Evolutionary conservation across 352 stramenopile species (phyloP).

Genomic region (Pythium pyrilobum): DNA sequence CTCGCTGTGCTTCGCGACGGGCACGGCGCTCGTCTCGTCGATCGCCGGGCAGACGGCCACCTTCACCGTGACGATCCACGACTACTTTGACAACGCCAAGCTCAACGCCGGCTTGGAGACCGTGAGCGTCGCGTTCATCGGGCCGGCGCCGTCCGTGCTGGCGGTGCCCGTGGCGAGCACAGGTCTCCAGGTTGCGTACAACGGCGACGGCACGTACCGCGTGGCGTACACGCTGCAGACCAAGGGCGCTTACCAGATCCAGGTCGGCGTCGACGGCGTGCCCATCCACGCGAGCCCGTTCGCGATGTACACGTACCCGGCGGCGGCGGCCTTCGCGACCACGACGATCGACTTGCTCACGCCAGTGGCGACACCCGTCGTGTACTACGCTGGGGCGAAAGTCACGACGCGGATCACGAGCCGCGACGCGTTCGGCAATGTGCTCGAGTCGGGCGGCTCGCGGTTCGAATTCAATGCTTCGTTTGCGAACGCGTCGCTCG

Average conservation of each 20-base stretch:
- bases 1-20: conserved; percentile 32
- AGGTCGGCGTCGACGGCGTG: conserved; percentile 36
- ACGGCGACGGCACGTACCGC: conserved; percentile 27
- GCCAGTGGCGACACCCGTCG: conserved; percentile 18
- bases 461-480: conserved; percentile 27
- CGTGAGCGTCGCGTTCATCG: conserved; percentile 31
- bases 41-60: conserved; percentile 40
- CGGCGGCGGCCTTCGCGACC: conserved; percentile 29
- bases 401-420: conserved; percentile 38
- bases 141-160: conserved; percentile 21
- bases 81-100: conserved; percentile 59
- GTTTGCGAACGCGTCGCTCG: conserved; percentile 23
- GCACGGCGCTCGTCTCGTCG: conserved; percentile 40
- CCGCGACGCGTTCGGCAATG: conserved; percentile 41
- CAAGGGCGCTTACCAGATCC: conserved; percentile 45
- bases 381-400: conserved; percentile 30
- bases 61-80: conserved; percentile 50
- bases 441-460: conserved; percentile 45
- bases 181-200: conserved; percentile 25
- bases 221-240: conserved; percentile 35
- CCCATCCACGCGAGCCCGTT: conserved; percentile 45
- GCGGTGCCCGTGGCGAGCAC: conserved; percentile 14
- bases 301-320: conserved; percentile 49
- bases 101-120: conserved; percentile 44
- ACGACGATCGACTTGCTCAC: conserved; percentile 47